Evolutionary conservation across 2,329 filamentous ascomycete species (phyloP).

Genomic region (Fusarium abutilonis): DNA sequence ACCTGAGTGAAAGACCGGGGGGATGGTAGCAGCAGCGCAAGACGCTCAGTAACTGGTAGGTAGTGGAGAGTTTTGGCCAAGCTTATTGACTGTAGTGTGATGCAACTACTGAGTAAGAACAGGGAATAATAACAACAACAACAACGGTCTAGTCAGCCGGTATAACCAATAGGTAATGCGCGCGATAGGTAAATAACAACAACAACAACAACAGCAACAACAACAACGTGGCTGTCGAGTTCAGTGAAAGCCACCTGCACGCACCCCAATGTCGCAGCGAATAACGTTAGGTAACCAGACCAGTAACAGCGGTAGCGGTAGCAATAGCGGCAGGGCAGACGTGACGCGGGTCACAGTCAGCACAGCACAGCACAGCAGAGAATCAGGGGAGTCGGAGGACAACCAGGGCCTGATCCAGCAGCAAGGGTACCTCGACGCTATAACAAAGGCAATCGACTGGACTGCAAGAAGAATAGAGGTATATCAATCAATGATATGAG

Average conservation of each 20-base stretch:
- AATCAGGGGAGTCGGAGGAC: slow-evolving; percentile 36
- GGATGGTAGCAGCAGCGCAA: slow-evolving; percentile 1
- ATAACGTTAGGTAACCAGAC: slow-evolving; percentile 31
- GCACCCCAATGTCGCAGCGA: slow-evolving; percentile 8
- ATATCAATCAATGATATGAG: slow-evolving; percentile 25
- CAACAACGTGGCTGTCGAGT: slow-evolving; percentile 18
- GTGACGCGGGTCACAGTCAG: slow-evolving; percentile 37
- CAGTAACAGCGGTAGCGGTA: slow-evolving; percentile 20
- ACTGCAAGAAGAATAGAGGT: neutral
- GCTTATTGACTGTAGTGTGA: slow-evolving; percentile 16
- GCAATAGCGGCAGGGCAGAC: slow-evolving; percentile 7
- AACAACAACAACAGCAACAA: slow-evolving; percentile 23
- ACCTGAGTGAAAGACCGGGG: slow-evolving; percentile 20
- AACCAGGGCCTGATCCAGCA: slow-evolving; percentile 40
- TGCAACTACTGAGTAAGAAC: slow-evolving; percentile 10
- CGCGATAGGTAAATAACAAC: slow-evolving; percentile 17
- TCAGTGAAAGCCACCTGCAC: slow-evolving; percentile 5
- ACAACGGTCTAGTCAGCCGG: neutral
- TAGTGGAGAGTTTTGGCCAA: neutral
- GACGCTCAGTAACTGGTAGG: neutral
- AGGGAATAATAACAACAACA: slow-evolving; percentile 3
- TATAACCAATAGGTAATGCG: slow-evolving; percentile 21
- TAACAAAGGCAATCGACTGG: slow-evolving; percentile 2
- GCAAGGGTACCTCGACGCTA: slow-evolving; percentile 29
- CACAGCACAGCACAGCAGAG: slow-evolving; percentile 14